phyloP scores from a whole-genome alignment of 2,329 filamentous ascomycete species.

The Botryotinia globosa region DNA sequence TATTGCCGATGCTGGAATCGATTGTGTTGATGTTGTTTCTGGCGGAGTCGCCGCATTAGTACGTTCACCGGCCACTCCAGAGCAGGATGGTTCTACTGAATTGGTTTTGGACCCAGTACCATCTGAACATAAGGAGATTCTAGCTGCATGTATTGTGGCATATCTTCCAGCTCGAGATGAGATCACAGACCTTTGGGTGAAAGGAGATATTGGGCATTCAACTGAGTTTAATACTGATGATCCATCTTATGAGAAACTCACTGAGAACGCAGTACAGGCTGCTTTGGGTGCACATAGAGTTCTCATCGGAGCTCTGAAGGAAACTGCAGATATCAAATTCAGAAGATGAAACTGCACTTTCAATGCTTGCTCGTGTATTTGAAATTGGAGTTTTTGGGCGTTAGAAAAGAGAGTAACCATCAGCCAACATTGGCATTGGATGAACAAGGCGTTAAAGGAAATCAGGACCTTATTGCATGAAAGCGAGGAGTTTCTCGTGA shows the following conservation, averaged over 20 bases:
- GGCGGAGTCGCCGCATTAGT: constrained; percentile 87
- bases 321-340: constrained; percentile 47
- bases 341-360: constrained; percentile 24
- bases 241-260: constrained; percentile 49
- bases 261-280: constrained; percentile 63
- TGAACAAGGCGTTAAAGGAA: constrained; percentile 13
- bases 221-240: constrained; percentile 42
- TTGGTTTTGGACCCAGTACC: constrained; percentile 79
- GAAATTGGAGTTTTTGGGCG: constrained; percentile 13
- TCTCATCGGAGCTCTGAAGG: constrained; percentile 58
- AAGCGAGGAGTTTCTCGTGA: constrained; percentile 15
- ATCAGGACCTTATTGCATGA: not conserved
- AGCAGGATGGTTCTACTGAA: constrained; percentile 40
- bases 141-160: constrained; percentile 84
- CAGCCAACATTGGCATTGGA: constrained; percentile 1
- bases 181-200: constrained; percentile 92
- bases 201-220: constrained; percentile 57
- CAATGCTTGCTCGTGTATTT: not conserved
- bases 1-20: constrained; percentile 90
- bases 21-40: constrained; percentile 86
- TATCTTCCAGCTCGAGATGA: constrained; percentile 87
- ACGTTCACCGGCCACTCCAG: constrained; percentile 40
- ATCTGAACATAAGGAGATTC: constrained; percentile 71
- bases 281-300: constrained; percentile 58
- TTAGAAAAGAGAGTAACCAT: constrained; percentile 9